Evolutionary conservation across 2,329 filamentous ascomycete genomes (phyloP), one percentile per base, ranked within the genome.

Genomic region (Claviceps paspali): DNA sequence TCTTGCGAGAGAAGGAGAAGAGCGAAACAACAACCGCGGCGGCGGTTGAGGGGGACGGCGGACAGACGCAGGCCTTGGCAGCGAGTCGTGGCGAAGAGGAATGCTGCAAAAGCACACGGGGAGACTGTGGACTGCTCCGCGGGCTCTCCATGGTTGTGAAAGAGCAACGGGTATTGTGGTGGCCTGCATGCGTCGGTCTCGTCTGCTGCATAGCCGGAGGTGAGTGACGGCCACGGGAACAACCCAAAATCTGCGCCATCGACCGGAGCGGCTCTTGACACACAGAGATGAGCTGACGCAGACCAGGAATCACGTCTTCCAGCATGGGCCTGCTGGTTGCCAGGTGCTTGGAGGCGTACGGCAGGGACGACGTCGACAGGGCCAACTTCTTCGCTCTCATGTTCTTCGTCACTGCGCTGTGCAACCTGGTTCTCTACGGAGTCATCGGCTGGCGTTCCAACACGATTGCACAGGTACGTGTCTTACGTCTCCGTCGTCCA

Each of bases 321-420:
- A 53, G 50, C 18, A 49, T 64, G 7, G 56, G 63, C 1, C 40
- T 63, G 1, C 49, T 62, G n/a, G 59, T 64, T 33, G 50, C 57
- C 4, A 54, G 51, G 22, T 57, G 61, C 8, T 57, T 64, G 52
- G 51, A 56, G 2, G 56, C 57, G 0, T 63, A 62, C 22, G 47
- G 54, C 27, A 47, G 6, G 3, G 26, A 6, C 23, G 36, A 38
- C 11, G 47, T 57, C 6, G 30, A 41, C 12, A 45, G 47, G 17
- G 65, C 60, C 5, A 63, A 73, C 49, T 70, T 73, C 45, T 72
- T 63, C 50, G 56, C 67, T 0, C 58, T 69, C 34, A 73, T 74
- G 68, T 73, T 73, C 47, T 68, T 72, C 34, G 52, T 71, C 1
- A 52, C 70, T 15, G 69, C 70, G 2, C 49, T 65, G 6, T 62